phyloP scores from a whole-genome alignment of 2,329 filamentous ascomycete genomes.

The Penicillium sp. region DNA sequence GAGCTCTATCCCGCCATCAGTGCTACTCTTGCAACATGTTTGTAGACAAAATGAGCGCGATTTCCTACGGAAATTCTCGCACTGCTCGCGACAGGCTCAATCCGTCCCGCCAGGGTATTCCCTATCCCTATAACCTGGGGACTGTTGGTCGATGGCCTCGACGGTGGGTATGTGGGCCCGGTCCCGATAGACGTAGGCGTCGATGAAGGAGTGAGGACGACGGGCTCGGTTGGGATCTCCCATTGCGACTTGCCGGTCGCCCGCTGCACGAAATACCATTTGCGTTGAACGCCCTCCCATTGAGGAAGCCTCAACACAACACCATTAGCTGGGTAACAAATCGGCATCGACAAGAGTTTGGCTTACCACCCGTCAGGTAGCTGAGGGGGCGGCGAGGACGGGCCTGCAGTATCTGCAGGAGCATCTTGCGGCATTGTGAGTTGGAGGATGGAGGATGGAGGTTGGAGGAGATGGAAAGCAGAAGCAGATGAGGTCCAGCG shows the following conservation, averaged over 20 bases:
- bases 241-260: slow-evolving; percentile 45
- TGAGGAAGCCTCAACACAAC: slow-evolving; percentile 40
- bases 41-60: slow-evolving; percentile 26
- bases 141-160: slow-evolving; percentile 29
- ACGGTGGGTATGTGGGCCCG: slow-evolving; percentile 31
- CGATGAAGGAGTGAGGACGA: slow-evolving; percentile 41
- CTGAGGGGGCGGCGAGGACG: slow-evolving; percentile 41
- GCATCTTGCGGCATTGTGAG: slow-evolving; percentile 33
- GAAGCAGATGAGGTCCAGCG: slow-evolving; percentile 5
- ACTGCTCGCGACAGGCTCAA: slow-evolving; percentile 21
- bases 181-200: slow-evolving; percentile 34
- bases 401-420: slow-evolving; percentile 43
- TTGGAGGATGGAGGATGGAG: neutral
- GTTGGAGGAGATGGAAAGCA: neutral
- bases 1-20: slow-evolving; percentile 34
- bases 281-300: slow-evolving; percentile 42
- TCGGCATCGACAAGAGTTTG: neutral
- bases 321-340: slow-evolving; percentile 7
- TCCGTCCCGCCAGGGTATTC: slow-evolving; percentile 16
- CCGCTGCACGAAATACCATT: slow-evolving; percentile 47
- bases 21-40: slow-evolving; percentile 23
- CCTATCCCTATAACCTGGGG: slow-evolving; percentile 13
- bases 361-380: slow-evolving; percentile 46
- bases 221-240: slow-evolving; percentile 46
- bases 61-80: slow-evolving; percentile 34